Evolutionary conservation across 176 grass and related monocot genomes (phyloP).

Genomic region (Oryza glumipatula): DNA sequence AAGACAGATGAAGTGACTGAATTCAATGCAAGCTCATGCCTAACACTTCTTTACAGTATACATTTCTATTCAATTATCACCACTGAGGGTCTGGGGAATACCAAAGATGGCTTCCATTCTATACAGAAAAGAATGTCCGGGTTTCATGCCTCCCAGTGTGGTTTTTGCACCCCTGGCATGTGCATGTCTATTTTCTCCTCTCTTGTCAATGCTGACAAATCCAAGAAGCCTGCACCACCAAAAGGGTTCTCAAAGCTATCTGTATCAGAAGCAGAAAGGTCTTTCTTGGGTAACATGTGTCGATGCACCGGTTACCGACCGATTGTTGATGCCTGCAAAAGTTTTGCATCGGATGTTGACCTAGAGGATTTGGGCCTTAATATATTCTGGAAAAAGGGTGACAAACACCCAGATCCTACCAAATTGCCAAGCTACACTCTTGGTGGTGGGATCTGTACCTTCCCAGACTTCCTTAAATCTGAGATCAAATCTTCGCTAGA

Average conservation of each 20-base stretch:
- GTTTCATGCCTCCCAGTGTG: conserved; percentile 87
- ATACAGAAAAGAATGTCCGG: conserved; percentile 73
- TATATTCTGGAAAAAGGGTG: conserved; percentile 68
- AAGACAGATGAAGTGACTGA: conserved; percentile 47
- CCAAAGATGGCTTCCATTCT: conserved; percentile 59
- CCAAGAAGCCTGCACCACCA: conserved; percentile 30
- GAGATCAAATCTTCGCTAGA: conserved; percentile 45
- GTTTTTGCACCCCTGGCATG: conserved; percentile 90
- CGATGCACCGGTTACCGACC: conserved; percentile 77
- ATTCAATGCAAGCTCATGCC: conserved; percentile 62
- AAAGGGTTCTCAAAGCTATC: conserved; percentile 74
- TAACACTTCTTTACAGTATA: conserved; percentile 71
- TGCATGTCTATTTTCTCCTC: conserved; percentile 87
- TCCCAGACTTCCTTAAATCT: conserved; percentile 63
- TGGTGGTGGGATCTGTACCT: conserved; percentile 57
- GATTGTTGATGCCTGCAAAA: conserved; percentile 84
- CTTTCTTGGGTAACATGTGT: conserved; percentile 51
- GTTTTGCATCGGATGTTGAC: conserved; percentile 54
- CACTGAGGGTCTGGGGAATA: conserved; percentile 73
- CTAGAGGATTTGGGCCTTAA: conserved; percentile 72
- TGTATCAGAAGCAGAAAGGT: conserved; percentile 57
- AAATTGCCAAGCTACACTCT: conserved; percentile 58
- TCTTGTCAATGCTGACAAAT: conserved; percentile 78
- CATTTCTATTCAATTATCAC: conserved; percentile 73
- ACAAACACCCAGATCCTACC: conserved; percentile 38